These are phyloP conservation scores for Phoma herbarum DNA, from an alignment of 2,329 filamentous ascomycete species.

Conservation along the genomic window DNA sequence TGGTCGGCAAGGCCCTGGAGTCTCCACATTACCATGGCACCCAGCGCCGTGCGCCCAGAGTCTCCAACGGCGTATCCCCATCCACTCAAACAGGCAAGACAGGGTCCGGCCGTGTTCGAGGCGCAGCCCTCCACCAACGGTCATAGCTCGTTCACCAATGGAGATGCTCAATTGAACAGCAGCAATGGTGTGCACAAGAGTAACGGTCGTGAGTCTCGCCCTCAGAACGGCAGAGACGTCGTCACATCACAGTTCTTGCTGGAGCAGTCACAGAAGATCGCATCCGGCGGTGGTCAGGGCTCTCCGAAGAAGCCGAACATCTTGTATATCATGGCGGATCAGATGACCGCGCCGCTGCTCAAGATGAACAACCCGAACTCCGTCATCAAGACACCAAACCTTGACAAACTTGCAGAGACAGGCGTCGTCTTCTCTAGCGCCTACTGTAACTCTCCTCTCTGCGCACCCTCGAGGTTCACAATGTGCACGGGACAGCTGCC, in stretches of 20 bases:
- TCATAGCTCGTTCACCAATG: constrained; percentile 26
- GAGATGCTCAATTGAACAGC: constrained; percentile 27
- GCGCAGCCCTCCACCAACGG: constrained; percentile 32
- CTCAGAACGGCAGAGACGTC: constrained; percentile 31
- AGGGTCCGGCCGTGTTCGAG: constrained; percentile 35
- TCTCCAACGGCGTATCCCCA: constrained; percentile 27
- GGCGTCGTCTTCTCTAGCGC: constrained; percentile 93
- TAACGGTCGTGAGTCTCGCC: constrained; percentile 24
- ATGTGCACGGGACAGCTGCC: constrained; percentile 93
- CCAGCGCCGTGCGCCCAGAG: constrained; percentile 41
- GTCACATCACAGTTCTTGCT: constrained; percentile 41
- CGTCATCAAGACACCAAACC: constrained; percentile 89
- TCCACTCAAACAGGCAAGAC: constrained; percentile 31
- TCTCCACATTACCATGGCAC: constrained; percentile 35
- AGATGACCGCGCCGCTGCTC: constrained; percentile 87
- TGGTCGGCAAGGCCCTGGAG: not conserved
- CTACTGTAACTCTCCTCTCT: constrained; percentile 93
- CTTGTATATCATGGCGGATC: constrained; percentile 96
- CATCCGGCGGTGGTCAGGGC: constrained; percentile 22
- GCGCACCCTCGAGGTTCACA: constrained; percentile 90
- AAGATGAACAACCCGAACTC: constrained; percentile 91
- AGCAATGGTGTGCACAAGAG: constrained; percentile 23
- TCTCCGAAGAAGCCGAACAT: constrained; percentile 70
- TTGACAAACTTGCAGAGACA: constrained; percentile 80
- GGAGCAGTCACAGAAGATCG: constrained; percentile 38